phyloP scores from a whole-genome alignment of 129 eudicot genomes.

The Helichrysum umbraculigerum region DNA sequence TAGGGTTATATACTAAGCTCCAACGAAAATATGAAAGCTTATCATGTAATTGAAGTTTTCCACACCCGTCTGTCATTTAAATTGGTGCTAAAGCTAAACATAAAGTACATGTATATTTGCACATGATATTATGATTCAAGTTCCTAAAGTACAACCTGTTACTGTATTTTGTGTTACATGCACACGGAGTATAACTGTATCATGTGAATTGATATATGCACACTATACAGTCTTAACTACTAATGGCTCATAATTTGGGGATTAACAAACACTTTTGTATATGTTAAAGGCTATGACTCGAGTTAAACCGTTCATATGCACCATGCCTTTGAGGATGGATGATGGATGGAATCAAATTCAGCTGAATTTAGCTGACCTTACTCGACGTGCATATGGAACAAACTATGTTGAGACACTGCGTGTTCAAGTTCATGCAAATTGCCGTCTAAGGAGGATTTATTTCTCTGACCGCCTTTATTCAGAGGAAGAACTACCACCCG shows the following conservation, averaged over 20 bases:
- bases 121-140: not conserved
- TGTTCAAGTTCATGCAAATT: conserved; percentile 97
- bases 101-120: not conserved
- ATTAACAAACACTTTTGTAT: not conserved
- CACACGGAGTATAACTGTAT: too few species aligned
- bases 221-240: not conserved
- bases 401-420: conserved; percentile 91
- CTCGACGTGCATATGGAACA: conserved; percentile 96
- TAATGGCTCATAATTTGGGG: not conserved
- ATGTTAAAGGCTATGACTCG: conserved; percentile 73
- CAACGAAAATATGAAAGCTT: too few species aligned
- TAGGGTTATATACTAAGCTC: too few species aligned
- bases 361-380: conserved; percentile 82
- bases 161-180: too few species aligned
- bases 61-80: too few species aligned
- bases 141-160: too few species aligned
- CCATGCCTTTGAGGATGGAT: conserved; percentile 95
- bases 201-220: not conserved
- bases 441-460: conserved; percentile 91
- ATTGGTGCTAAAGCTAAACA: too few species aligned
- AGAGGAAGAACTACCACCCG: conserved; percentile 98
- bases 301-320: conserved; percentile 94
- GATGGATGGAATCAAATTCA: conserved; percentile 99
- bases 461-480: conserved; percentile 97
- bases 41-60: too few species aligned